Evolutionary conservation across 495 filamentous ascomycete genomes (phyloP), one percentile per base, ranked within the genome.

Genomic region (Trichoderma erinaceum): DNA sequence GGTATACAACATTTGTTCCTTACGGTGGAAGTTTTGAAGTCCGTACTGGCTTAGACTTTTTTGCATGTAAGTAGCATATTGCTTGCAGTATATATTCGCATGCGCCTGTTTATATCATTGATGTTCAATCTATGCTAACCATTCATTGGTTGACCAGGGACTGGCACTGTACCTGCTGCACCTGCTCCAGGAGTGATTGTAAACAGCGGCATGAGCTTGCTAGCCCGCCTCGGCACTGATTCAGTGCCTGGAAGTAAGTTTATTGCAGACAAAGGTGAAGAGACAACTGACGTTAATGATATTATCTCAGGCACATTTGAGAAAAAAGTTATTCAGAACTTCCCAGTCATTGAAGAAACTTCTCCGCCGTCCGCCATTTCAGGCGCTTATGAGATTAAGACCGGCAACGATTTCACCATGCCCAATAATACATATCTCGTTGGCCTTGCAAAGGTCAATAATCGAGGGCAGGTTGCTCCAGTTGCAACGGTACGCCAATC

Each of bases 391-490:
- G 56, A 61, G 16, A 18, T 61, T 25, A 29, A 61, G 13, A 61
- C 56, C 1, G 25, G 56, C 13, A 29, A 23, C 4, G 56, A 61
- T 15, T 61, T 61, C 16, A 32, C 23, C 56, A 7, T 61, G 8
- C 56, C 56, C 11, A 61, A 61, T 25, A 32, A 61, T 25, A 61
- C 56, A 5, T 61, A 61, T 18, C 56, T 61, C 2, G 11, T 61
- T 11, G 56, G 56, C 3, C 56, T 61, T 32, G 56, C 56, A 32
- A 61, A 61, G 25, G 56, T 61, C 56, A 61, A 61, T 15, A 32
- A 32, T 23, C 56, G 56, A 13, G 56, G 56, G 2, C 56, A 61
- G 56, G 56, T 61, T 32, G 56, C 56, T 25, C 56, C 56, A 29
- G 56, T 61, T 61, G 25, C 56, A 11, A 35, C 56, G 27, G 56